Evolutionary conservation across 2,329 filamentous ascomycete genomes (phyloP), one percentile per base, ranked within the genome.

Genomic region (Fusarium torreyae): DNA sequence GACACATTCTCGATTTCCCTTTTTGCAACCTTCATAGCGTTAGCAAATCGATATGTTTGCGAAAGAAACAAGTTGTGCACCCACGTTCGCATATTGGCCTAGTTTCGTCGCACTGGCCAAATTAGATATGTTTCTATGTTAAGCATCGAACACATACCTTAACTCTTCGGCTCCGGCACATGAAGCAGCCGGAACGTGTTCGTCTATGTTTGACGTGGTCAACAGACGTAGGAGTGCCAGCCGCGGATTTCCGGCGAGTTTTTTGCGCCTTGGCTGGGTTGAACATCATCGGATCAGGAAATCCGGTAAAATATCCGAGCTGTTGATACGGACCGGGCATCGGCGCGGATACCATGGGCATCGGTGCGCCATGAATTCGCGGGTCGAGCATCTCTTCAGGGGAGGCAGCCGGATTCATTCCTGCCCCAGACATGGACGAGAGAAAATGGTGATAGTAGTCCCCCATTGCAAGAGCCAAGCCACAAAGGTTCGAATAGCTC

Each of bases 121-220:
- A 42, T 73, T 63, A 74, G 61, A 60, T n/a, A 61, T 38, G 39
- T 20, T 54, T 42, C 44, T 3, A 38, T 39, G 28, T 44, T 31
- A 4, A 11, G 36, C 24, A n/a, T 20, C 17, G 53, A 6, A 40
- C 39, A n/a, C 76, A 69, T 82, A 90, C 89, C 85, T 92, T 98
- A 52, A 98, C 94, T 78, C 96, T 89, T 71, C 96, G 88, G 74
- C 91, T 91, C 62, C 96, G 88, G 80, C 96, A 99, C 46, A 94
- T 98, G 70, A 86, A 98, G 81, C 96, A 99, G 28, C 96, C 96
- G 68, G 94, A 98, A 73, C 96, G 88, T 43, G 96, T 98, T 72
- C 96, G 89, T 66, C 94, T 91, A 78, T 98, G 95, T 80, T 98
- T 98, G 71, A 97, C 92, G 75, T 92, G 91, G 66, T 97, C 79